Percentiles rank a stretch among this genome's conserved stretches.
phyloP scores from a whole-genome alignment of 1,284 basidiomycete genomes.

The Fomitiporia mediterranea region DNA sequence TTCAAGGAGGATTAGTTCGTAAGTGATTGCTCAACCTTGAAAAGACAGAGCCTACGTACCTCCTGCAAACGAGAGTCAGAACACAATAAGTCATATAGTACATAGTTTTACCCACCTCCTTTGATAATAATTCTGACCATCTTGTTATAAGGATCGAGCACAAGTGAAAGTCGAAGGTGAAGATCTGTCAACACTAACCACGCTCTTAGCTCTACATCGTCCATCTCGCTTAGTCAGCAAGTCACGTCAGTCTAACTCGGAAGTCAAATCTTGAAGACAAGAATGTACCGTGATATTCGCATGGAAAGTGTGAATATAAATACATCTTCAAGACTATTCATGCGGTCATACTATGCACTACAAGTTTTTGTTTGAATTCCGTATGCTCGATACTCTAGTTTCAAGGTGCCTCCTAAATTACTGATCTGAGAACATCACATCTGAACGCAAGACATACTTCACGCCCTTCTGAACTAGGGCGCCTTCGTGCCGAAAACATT shows the following conservation, averaged over 20 bases:
- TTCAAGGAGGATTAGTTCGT: neutral
- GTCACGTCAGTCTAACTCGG: neutral
- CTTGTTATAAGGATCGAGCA: neutral
- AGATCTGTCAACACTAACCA: no score
- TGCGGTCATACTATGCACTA: no score
- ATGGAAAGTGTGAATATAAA: no score
- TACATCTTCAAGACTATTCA: no score
- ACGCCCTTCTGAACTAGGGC: slow-evolving; percentile 59
- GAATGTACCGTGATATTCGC: no score
- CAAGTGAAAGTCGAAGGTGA: neutral
- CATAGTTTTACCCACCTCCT: slow-evolving; percentile 57
- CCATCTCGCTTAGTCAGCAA: slow-evolving; percentile 3
- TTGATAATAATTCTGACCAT: slow-evolving; percentile 94
- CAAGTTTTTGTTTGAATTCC: neutral
- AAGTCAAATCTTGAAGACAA: no score
- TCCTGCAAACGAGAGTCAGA: slow-evolving; percentile 19
- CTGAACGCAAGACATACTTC: slow-evolving; percentile 75
- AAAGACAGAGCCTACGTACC: neutral
- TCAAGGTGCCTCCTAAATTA: no score
- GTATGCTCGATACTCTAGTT: no score
- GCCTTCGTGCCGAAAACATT: slow-evolving; percentile 78
- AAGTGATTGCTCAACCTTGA: slow-evolving; percentile 1
- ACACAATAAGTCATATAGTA: neutral
- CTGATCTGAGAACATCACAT: slow-evolving; percentile 63
- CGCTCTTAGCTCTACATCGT: neutral